phyloP scores from a whole-genome alignment of 257 asterid genomes.

The Salvia hispanica region DNA sequence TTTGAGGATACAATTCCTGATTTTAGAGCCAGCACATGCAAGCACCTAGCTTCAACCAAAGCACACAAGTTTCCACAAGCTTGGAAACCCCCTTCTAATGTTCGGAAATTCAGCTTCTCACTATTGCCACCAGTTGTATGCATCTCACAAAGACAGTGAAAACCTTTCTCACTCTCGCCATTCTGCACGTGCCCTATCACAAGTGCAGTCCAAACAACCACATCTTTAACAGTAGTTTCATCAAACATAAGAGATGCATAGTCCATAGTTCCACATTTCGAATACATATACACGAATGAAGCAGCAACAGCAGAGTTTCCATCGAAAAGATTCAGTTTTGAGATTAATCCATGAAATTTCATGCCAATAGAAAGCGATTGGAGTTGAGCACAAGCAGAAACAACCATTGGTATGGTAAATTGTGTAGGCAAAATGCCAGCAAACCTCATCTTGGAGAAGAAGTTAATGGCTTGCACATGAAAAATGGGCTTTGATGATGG shows the following conservation, averaged over 20 bases:
- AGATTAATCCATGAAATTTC: conserved; percentile 60
- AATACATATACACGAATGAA: conserved; percentile 69
- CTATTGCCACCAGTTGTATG: conserved; percentile 45
- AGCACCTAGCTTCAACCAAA: conserved; percentile 62
- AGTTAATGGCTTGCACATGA: conserved; percentile 47
- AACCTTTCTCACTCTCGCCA: conserved; percentile 59
- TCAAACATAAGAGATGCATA: conserved; percentile 60
- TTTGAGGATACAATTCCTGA: conserved; percentile 46
- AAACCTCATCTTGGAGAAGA: conserved; percentile 52
- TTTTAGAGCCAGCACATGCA: conserved; percentile 67
- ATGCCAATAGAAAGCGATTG: conserved; percentile 42
- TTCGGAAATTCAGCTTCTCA: conserved; percentile 63
- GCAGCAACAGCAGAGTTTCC: conserved; percentile 70
- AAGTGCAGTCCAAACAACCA: conserved; percentile 81
- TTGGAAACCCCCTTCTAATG: conserved; percentile 80
- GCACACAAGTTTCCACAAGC: conserved; percentile 73
- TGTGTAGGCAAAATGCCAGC: conserved; percentile 44
- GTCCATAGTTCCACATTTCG: conserved; percentile 58
- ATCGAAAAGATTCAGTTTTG: conserved; percentile 53
- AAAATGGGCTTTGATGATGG: conserved; percentile 74
- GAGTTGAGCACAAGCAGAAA: conserved; percentile 78
- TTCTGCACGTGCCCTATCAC: conserved; percentile 73
- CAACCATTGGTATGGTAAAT: conserved; percentile 72
- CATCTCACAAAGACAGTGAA: conserved; percentile 64
- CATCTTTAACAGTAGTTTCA: conserved; percentile 66